Base-by-base conservation (phyloP, 129 eudicot genomes). In the Rutidosis leptorrhynchoides region DNA sequence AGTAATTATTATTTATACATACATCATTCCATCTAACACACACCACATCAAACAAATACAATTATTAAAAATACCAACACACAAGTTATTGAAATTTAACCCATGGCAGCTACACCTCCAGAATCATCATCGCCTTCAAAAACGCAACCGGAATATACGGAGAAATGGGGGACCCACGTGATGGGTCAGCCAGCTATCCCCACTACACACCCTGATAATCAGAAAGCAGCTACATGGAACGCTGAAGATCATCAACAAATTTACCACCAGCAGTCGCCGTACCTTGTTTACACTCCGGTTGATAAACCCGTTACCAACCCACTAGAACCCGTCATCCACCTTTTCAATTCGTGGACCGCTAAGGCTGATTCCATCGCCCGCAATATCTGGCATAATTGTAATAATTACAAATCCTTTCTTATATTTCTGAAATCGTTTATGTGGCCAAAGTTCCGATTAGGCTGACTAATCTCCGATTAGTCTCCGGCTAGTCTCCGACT, bases 91-190 rank as follows among this genome's bases (percentile, higher is more conserved):
- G 20, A 9, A 3, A 33, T 60, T 24, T 61, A 10, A 67, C 58
- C 19, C 57, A 75, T 75, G 79, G 43, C 69, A 74, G 53, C 54
- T 0, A 45, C 80, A 32, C 59, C 74, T 22, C 53, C 74, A 8
- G 55, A 9, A 33, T 30, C 72, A 57, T 32, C 77, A 33, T n/a
- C 81, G 9, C 61, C 81, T 24, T 46, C 75, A 46, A 63, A 29
- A 46, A 5, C 73, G 9, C 48, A 59, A 57, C 64, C 71, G 1
- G 81, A 54, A 21, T 63, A 73, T 7, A 61, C 70, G 1, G 84
- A 87, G 81, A 87, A 90, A 52, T 90, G 87, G 92, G 97, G 97
- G 35, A 87, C 97, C 6, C 93, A 87, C 29, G 62, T 83, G 20
- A 87, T 78, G 82, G 82, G 82, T 6, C 59, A 83, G 5, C 95